Evolutionary conservation across 129 eudicot genomes (phyloP), one percentile per base, ranked within the genome.

Genomic region (Calendula officinalis): DNA sequence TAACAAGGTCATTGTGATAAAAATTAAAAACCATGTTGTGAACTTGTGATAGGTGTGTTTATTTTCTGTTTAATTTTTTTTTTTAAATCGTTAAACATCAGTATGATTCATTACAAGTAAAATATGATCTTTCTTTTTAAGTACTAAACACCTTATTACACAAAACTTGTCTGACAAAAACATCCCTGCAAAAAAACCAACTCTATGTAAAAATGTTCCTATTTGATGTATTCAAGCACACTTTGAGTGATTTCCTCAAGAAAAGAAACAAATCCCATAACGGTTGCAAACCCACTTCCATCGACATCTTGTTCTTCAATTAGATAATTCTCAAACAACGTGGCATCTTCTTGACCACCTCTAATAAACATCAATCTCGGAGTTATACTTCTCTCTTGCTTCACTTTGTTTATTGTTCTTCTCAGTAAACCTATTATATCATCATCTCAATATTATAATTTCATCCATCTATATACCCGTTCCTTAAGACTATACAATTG

Each of bases 241-340:
- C 91, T 78, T 4, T 73, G 94, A 41, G 72, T 84, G 63, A 94
- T 80, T 43, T 94, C 99, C 64, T 94, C 97, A 2, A 94, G 90
- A 76, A 94, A 94, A 32, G 99, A 94, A 77, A 94, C 86, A 43
- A 94, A 86, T 4, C 99, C 99, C 92, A 81, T 88, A 69, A 74
- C 83, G 41, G 89, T 89, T 3, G 95, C 76, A 68, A 88, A 88
- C 67, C 97, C 92, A 35, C 82, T 83, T 45, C 99, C 97, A 57
- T 75, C 89, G 14, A 94, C 97, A 70, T 92, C 95, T 40, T 88
- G 99, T 59, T 92, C 99, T 78, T 92, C 99, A 17, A 92, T 92
- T 32, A 92, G 87, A 73, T 81, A 81, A 70, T 74, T 88, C 80
- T 92, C 99, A 64, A 92, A 92, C 17, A 68, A 33, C 7, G 92